Evolutionary conservation across 140 eudicot species (phyloP), one percentile per base, ranked within the genome.

Genomic region (Erigeron philadelphicus): DNA sequence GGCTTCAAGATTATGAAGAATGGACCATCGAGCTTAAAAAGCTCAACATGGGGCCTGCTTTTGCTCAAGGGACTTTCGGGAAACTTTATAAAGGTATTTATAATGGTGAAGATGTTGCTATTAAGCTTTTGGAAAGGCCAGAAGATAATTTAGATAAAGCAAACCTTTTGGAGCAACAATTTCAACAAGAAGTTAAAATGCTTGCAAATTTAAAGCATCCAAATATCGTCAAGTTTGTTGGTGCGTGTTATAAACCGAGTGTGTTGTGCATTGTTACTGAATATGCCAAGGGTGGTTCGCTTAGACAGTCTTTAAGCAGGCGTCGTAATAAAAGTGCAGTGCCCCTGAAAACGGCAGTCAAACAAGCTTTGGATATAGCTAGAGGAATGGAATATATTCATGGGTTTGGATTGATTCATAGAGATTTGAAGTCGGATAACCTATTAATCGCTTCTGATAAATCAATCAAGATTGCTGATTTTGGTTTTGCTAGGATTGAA

Each of bases 251-350:
- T 42, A 89, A 89, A 71, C 96, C 96, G 66, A 86, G 84, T 90
- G 96, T 89, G 10, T 89, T 95, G 96, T 89, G 96, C 70, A 89
- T 89, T n/a, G 83, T 89, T 21, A 89, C 96, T 11, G 96, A 89
- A 66, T 89, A 89, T 74, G 96, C 96, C 0, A 89, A 86, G 68
- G 96, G 96, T 18, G 96, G 96, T 49, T 89, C 95, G 13, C 95
- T 89, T 35, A 75, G 96, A 31, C 96, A 89, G 80, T 89, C 84
- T 76, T 12, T 89, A 71, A 74, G 77, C 5, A 89, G 65, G 82
- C 78, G 95, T 56, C 88, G 18, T 11, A 13, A 82, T 57, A 86
- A 89, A 61, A 76, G 85, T 49, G 74, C 88, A 0, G 96, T 84
- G 70, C 95, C 96, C 31, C 70, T 89, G 76, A 86, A 84, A 66